Evolutionary conservation across 768 basidiomycete species (phyloP), one percentile per base, ranked within the genome.

Genomic region (Phaeolepiota aurea): DNA sequence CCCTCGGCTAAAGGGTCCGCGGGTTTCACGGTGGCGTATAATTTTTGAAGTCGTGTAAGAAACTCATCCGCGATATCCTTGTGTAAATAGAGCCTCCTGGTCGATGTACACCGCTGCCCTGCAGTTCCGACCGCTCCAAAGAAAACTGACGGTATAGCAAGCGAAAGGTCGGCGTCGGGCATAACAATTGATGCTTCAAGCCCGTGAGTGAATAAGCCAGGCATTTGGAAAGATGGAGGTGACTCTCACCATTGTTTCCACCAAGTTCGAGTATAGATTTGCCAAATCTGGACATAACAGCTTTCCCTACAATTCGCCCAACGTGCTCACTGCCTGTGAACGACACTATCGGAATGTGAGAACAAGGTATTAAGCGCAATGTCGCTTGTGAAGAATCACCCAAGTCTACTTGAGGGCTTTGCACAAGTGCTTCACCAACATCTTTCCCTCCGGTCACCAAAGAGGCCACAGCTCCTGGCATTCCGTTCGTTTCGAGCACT

Each of bases 241-340:
- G n/a, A n/a, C 32, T 50, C 68, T 40, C 59, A 89, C 89, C 90
- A 55, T 97, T 97, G 64, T 98, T 97, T 23, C 94, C 94, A 18
- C 93, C 93, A 32, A 97, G 68, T 56, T 97, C 94, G 18, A 97
- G 73, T 15, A 97, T 77, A 20, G 79, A 71, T 64, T 94, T 89
- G 14, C 92, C 93, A 58, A 93, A 94, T 46, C 90, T 72, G 41
- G 79, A 78, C 57, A 86, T 86, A 2, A 96, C 92, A 45, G 69
- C 71, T 64, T 79, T 80, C n/a, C 87, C 87, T n/a, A 98, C 91
- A 43, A 78, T 72, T 38, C 83, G 75, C 10, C 94, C 94, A 41
- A 89, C 80, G 39, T 69, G 68, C 59, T 98, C 94, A 53, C 87
- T 91, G 3, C 94, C 94, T 2, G 94, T 98, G 60, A 98, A 98